Base-by-base conservation (phyloP, 2,329 filamentous ascomycete genomes). In the Colletotrichum scovillei region DNA sequence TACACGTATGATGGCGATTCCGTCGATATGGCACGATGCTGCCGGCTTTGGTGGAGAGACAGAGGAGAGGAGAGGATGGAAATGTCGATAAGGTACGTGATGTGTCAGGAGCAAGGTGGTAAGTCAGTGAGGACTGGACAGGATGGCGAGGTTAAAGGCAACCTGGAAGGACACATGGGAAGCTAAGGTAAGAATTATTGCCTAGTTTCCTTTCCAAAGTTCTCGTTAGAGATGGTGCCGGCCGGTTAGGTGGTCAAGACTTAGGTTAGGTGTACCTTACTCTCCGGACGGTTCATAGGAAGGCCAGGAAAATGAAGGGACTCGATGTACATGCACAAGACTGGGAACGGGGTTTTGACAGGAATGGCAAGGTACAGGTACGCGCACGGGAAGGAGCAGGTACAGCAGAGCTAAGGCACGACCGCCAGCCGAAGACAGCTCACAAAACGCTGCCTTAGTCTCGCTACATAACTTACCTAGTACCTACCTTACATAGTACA, bases 311-410 rank as follows among this genome's bases (percentile, higher is more conserved):
- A 30, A 22, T 55, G 35, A 42, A 32, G 42, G 66, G 62, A 72
- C 69, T 35, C 55, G 49, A 35, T 57, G 46, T 68, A 56, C 46
- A 64, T 63, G 35, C 69, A 72, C 58, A 59, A 53, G 66, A 68
- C 58, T 46, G 46, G 58, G 42, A 32, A 38, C 65, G 28, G 52
- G 42, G 65, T 59, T 58, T 66, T 42, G 65, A 72, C 58, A 24
- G 55, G 59, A 58, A 28, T 57, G 69, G 65, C 53, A 63, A 28
- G 59, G 65, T 72, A 69, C 66, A 72, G 53, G 53, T 57, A 72
- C 52, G 35, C 58, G 38, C 26, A 52, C 63, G 59, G 58, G 59
- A 72, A 68, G 32, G 63, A 38, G 24, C 63, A 42, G 63, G 24
- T 55, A 49, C 63, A 65, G 63, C 28, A 46, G 49, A 63, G 32